Conservation (phyloP, 2,329 filamentous ascomycete species). For the Diaporthe sp. region DNA sequence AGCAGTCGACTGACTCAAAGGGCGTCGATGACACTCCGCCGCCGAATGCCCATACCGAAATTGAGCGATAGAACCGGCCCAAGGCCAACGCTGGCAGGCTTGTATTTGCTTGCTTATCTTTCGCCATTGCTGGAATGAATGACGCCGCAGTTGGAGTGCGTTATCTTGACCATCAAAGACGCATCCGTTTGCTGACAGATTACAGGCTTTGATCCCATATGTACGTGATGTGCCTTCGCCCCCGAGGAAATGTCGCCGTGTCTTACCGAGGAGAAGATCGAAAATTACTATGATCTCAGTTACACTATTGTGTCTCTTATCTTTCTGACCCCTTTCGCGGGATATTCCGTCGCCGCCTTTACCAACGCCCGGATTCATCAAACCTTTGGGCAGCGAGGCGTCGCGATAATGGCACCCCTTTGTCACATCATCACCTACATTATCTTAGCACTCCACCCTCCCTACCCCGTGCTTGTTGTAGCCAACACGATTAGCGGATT, state of each 20-base stretch:
- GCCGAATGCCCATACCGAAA: background rate
- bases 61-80: conserved; percentile 36
- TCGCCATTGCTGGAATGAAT: conserved; percentile 77
- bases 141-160: conserved; percentile 75
- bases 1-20: background rate
- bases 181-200: background rate
- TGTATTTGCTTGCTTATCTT: conserved; percentile 45
- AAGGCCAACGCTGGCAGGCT: conserved; percentile 38
- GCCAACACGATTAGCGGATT: conserved; percentile 77
- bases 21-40: background rate
- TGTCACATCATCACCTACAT: conserved; percentile 76
- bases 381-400: conserved; percentile 76
- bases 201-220: conserved; percentile 14
- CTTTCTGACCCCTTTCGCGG: conserved; percentile 76
- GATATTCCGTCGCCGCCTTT: conserved; percentile 74
- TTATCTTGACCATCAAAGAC: conserved; percentile 38
- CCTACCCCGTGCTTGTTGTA: conserved; percentile 76
- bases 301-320: conserved; percentile 76
- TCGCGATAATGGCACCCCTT: conserved; percentile 74
- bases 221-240: background rate
- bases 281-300: conserved; percentile 71
- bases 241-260: background rate
- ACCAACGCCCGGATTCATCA: conserved; percentile 76
- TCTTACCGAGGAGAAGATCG: conserved; percentile 58
- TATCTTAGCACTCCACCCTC: conserved; percentile 75